Percentiles rank a stretch among this genome's conserved stretches.
phyloP scores from a whole-genome alignment of 352 stramenopile genomes.

The Halophytophthora batemanensis region DNA sequence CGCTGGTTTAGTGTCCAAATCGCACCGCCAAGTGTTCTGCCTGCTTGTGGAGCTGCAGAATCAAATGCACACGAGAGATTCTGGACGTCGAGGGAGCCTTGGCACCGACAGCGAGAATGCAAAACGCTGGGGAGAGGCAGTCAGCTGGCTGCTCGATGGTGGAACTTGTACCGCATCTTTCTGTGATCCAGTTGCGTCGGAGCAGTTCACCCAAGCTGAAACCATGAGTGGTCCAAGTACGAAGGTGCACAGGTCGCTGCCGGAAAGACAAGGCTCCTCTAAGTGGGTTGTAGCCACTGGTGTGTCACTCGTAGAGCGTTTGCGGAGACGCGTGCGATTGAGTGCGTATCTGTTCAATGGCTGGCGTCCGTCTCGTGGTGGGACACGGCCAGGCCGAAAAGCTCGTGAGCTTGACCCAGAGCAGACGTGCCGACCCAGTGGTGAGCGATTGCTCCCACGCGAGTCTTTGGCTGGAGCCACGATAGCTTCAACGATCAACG shows the following conservation, averaged over 20 bases:
- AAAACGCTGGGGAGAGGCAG: neutral
- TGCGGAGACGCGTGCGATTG: conserved; percentile 20
- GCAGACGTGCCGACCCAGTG: too few relatives aligned
- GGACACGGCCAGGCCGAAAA: too few relatives aligned
- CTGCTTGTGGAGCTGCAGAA: conserved; percentile 15
- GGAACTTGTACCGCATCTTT: neutral
- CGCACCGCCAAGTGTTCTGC: conserved; percentile 26
- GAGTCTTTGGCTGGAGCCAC: too few relatives aligned
- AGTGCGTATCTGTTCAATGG: conserved; percentile 26
- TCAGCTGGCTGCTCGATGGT: conserved; percentile 12
- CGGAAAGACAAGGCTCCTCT: conserved; percentile 6
- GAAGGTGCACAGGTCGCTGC: too few relatives aligned
- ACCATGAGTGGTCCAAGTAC: too few relatives aligned
- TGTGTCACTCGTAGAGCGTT: conserved; percentile 20
- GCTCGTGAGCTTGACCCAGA: too few relatives aligned
- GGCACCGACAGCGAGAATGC: too few relatives aligned
- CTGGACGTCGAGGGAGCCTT: neutral
- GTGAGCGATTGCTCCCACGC: too few relatives aligned
- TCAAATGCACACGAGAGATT: neutral
- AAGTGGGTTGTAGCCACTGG: conserved; percentile 2
- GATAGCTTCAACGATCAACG: too few relatives aligned
- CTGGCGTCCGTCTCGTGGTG: conserved; percentile 8
- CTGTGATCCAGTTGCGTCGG: neutral
- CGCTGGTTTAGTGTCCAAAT: conserved; percentile 24
- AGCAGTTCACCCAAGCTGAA: neutral